These are phyloP conservation scores for Pythium plurisporium DNA, from an alignment of 352 stramenopile genomes.

Conservation along the genomic window DNA sequence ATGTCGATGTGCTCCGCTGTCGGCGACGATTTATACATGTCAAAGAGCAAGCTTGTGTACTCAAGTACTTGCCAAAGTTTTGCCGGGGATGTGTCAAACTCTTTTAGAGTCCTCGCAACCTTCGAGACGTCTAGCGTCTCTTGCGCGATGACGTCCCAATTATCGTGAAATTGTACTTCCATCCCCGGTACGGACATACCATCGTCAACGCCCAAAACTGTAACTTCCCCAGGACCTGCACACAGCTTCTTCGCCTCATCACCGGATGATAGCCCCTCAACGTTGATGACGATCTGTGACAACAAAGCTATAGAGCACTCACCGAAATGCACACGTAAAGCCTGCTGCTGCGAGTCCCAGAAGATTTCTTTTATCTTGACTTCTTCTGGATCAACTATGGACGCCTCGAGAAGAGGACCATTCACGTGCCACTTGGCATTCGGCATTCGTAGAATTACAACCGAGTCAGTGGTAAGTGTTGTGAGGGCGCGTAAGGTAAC, in stretches of 20 bases:
- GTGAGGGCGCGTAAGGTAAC: conserved; percentile 35
- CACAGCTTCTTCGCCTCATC: conserved; percentile 16
- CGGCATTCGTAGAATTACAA: conserved; percentile 43
- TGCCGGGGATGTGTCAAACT: conserved; percentile 42
- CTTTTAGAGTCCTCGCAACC: conserved; percentile 39
- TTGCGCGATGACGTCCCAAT: conserved; percentile 53
- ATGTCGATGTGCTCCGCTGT: conserved; percentile 25
- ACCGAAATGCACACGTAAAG: conserved; percentile 35
- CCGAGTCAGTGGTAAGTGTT: conserved; percentile 22
- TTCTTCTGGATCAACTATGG: conserved; percentile 23
- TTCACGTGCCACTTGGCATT: conserved; percentile 35
- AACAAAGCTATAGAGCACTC: conserved; percentile 27
- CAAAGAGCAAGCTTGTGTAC: conserved; percentile 49
- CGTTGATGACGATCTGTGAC: conserved; percentile 27
- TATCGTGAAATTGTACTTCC: conserved; percentile 42
- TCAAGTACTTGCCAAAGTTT: conserved; percentile 49
- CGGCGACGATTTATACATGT: conserved; percentile 31
- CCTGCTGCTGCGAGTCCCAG: conserved; percentile 43
- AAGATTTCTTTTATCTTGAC: conserved; percentile 33
- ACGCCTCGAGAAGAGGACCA: conserved; percentile 23
- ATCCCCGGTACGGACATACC: conserved; percentile 24
- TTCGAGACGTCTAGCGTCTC: conserved; percentile 40
- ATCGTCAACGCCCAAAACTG: conserved; percentile 24
- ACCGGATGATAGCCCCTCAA: conserved; percentile 27
- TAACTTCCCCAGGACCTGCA: conserved; percentile 43